phyloP scores from a whole-genome alignment of 2,329 filamentous ascomycete species.

The Cytospora mali region DNA sequence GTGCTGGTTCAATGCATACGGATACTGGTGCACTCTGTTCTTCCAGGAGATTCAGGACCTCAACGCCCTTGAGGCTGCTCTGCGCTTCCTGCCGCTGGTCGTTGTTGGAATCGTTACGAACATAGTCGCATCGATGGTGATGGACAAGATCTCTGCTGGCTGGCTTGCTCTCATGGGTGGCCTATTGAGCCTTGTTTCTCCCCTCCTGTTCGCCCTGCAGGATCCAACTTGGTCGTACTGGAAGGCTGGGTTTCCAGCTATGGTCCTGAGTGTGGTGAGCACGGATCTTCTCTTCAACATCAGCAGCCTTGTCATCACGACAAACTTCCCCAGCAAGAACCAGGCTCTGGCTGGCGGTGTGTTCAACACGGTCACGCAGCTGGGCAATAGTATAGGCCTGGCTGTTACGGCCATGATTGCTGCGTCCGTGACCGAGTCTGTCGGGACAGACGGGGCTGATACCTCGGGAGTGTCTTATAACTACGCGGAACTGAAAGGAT shows the following conservation, averaged over 20 bases:
- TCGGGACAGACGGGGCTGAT: not conserved
- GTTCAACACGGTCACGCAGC: constrained; percentile 60
- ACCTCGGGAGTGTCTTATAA: not conserved
- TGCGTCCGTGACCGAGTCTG: not conserved
- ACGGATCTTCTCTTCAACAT: constrained; percentile 57
- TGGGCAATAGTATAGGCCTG: constrained; percentile 57
- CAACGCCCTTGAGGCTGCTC: constrained; percentile 47
- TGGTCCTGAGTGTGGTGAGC: constrained; percentile 47
- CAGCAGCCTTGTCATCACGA: constrained; percentile 54
- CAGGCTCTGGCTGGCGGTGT: constrained; percentile 62
- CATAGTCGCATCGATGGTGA: constrained; percentile 42
- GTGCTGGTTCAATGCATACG: constrained; percentile 45
- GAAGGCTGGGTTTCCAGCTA: constrained; percentile 46
- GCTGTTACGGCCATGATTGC: constrained; percentile 53
- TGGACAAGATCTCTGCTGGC: constrained; percentile 36
- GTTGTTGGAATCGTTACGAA: constrained; percentile 19
- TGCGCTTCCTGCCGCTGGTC: constrained; percentile 50
- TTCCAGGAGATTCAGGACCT: constrained; percentile 52
- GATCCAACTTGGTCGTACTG: constrained; percentile 54
- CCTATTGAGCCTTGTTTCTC: constrained; percentile 48
- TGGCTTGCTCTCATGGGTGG: constrained; percentile 33
- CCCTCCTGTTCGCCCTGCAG: constrained; percentile 53
- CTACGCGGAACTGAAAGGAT: constrained; percentile 50
- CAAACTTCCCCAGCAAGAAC: constrained; percentile 54
- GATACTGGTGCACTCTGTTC: constrained; percentile 43